phyloP scores from a whole-genome alignment of 805 yeast species.

The Metschnikowia bowlesiae region DNA sequence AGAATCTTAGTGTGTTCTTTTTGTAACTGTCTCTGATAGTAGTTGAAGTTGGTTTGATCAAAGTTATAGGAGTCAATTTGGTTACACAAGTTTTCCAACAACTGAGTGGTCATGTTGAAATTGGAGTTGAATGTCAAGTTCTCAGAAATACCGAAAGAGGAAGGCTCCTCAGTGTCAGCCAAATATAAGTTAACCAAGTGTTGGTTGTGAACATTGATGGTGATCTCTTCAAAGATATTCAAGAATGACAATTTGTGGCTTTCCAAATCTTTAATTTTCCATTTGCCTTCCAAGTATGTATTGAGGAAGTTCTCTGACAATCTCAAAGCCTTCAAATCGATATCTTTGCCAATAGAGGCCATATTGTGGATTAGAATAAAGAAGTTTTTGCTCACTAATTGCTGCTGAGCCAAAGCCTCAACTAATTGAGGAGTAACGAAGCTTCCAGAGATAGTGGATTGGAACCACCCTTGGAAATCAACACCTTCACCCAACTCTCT shows the following conservation, averaged over 20 bases:
- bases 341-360: constrained; percentile 59
- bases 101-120: constrained; percentile 41
- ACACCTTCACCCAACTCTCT: constrained; percentile 61
- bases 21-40: constrained; percentile 70
- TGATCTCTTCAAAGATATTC: constrained; percentile 69
- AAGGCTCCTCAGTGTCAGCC: constrained; percentile 20
- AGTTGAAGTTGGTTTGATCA: constrained; percentile 75
- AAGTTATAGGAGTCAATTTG: constrained; percentile 72
- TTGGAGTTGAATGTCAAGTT: constrained; percentile 40
- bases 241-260: constrained; percentile 56
- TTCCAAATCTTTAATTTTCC: constrained; percentile 61
- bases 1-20: constrained; percentile 65
- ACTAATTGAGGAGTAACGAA: constrained; percentile 62
- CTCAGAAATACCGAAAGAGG: constrained; percentile 27
- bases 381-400: constrained; percentile 51
- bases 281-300: constrained; percentile 52
- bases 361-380: constrained; percentile 66
- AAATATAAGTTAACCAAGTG: constrained; percentile 58
- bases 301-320: constrained; percentile 59
- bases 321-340: constrained; percentile 65
- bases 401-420: constrained; percentile 66
- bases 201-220: constrained; percentile 61
- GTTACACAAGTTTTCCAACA: constrained; percentile 59
- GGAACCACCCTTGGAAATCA: constrained; percentile 78
- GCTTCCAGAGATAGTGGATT: constrained; percentile 64